Evolutionary conservation across 1,284 basidiomycete species (phyloP), one percentile per base, ranked within the genome.

Genomic region (Vanrija humicola): DNA sequence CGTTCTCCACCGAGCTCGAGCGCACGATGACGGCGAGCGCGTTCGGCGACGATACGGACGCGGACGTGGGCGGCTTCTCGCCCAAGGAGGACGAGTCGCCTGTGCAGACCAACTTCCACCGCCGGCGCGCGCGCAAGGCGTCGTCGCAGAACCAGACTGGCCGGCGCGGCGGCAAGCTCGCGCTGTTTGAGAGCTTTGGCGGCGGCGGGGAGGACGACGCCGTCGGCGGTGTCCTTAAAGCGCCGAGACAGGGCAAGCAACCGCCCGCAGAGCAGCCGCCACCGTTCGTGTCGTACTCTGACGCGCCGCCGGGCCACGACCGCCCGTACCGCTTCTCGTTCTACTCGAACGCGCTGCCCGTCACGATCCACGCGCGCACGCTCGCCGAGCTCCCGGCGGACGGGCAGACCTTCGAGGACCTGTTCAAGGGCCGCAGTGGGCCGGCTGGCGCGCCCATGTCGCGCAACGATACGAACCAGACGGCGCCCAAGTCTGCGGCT

Each of bases 321-420:
- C 81, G 90, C 69, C 95, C 94, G 7, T 98, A 98, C 72, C 84
- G 96, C 34, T 98, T 98, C 79, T 98, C 95, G 0, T 98, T 98
- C 79, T 99, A 98, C 77, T 97, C 92, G 16, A 98, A 98, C 69
- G 83, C 89, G 1, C 80, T 97, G 46, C 86, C 88, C 2, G 88
- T 90, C 0, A 97, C 95, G 1, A 97, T 99, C 48, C 96, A 98
- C 76, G 90, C 96, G 0, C 83, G 93, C 10, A 93, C 88, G 60
- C 78, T 99, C 14, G 87, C 88, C 54, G 96, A 99, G 74, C 82
- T 99, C 4, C 95, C 96, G 0, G 90, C 89, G 0, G 92, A 95
- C 26, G 90, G 90, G 0, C 95, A 98, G 76, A 83, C 85, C 0
- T 98, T 98, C 67, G 88, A 92, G 65, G 90, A 98, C 55, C 79